phyloP scores from a whole-genome alignment of 2,329 filamentous ascomycete genomes.

The Ceratocystis papillata region DNA sequence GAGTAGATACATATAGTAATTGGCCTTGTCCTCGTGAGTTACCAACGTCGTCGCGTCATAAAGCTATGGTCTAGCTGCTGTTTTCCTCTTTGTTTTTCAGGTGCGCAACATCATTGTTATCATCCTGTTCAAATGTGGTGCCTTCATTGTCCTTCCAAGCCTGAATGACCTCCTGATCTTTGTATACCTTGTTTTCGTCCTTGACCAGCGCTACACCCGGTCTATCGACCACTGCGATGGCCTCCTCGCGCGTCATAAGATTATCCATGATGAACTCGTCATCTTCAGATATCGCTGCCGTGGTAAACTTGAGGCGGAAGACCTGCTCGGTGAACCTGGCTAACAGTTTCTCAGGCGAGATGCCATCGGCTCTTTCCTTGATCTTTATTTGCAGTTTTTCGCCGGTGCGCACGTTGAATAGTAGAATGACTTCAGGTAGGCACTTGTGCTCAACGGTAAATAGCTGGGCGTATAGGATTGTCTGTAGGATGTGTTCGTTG shows the following conservation, averaged over 20 bases:
- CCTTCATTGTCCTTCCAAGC: background rate
- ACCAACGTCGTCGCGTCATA: background rate
- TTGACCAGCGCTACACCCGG: background rate
- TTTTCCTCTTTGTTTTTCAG: background rate
- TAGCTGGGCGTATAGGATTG: slow-evolving; percentile 28
- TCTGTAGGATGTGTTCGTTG: slow-evolving; percentile 28
- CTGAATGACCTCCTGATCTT: background rate
- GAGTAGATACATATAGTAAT: too few relatives aligned
- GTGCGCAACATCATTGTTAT: background rate
- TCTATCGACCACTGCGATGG: background rate
- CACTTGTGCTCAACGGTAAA: slow-evolving; percentile 23
- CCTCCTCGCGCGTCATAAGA: slow-evolving; percentile 11
- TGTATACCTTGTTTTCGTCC: background rate
- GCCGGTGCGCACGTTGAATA: slow-evolving; percentile 30
- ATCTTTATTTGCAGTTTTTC: slow-evolving; percentile 27
- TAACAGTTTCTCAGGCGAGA: background rate
- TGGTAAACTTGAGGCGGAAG: slow-evolving; percentile 26
- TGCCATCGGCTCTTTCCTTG: background rate
- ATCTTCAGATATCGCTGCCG: slow-evolving; percentile 9
- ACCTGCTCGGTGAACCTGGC: slow-evolving; percentile 25
- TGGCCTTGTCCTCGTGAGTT: background rate
- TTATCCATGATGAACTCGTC: slow-evolving; percentile 24
- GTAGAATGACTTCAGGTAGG: slow-evolving; percentile 24
- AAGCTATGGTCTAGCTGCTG: background rate
- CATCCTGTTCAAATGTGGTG: background rate